Evolutionary conservation across 495 filamentous ascomycete species (phyloP), one percentile per base, ranked within the genome.

Genomic region (Cryomyces minteri): DNA sequence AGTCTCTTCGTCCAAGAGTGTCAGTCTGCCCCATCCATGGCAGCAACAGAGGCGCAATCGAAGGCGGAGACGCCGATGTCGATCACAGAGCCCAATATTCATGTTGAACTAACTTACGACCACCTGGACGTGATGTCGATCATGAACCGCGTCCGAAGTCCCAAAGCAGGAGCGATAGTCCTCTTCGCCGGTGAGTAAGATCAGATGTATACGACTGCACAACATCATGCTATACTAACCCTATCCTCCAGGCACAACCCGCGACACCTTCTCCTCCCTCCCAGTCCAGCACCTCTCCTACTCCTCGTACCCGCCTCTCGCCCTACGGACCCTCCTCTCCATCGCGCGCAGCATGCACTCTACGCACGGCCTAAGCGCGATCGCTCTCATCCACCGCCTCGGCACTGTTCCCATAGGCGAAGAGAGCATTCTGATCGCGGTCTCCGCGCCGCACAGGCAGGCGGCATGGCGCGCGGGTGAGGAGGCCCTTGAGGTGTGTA

Each of bases 351-450:
- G 63, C 3, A 60, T 88, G 3, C 63, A 68, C 4, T 40, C 54
- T 18, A 76, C 73, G 49, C 74, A 93, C 56, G 58, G 53, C 0
- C 67, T 95, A 5, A 66, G 67, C 25, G 77, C 73, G 0, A 78
- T 96, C 43, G 73, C 76, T 37, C 84, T 96, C 56, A 67, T 80
- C 40, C 90, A 98, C 61, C 72, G 90, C n/a, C 68, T 98, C 6
- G 90, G 90, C 0, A 65, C 70, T 11, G 87, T 94, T 4, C 85
- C 85, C 3, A 76, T 98, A 36, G 77, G 76, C 5, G 88, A 96
- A 61, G 88, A 93, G 57, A 92, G 84, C 53, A 88, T 98, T 52
- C 65, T 88, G 48, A 85, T 98, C 58, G 84, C 85, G 6, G 84
- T 96, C 10, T 82, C 81, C 43, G 68, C 81, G 25, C 76, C 82